Conservation (phyloP, 768 basidiomycete genomes). For the Exsudoporus frostii region DNA sequence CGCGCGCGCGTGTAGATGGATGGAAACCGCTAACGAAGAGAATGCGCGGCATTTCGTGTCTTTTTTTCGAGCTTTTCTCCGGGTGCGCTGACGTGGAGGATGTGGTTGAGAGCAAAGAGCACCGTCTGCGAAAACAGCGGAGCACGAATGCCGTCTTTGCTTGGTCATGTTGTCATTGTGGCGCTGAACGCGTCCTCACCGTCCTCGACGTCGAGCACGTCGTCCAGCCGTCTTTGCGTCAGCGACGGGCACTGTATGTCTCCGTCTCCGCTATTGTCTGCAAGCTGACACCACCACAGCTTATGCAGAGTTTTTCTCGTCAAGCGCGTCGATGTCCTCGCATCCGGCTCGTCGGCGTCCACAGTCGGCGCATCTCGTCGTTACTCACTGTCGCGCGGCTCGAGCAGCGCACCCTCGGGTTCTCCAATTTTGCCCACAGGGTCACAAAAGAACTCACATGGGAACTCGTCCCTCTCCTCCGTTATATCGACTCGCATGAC, state of each 20-base stretch:
- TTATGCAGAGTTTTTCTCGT: slow-evolving; percentile 21
- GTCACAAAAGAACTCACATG: slow-evolving; percentile 42
- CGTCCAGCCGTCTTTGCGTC: background rate
- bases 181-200: slow-evolving; percentile 19
- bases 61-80: slow-evolving; percentile 3
- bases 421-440: slow-evolving; percentile 33
- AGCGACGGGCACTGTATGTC: slow-evolving; percentile 2
- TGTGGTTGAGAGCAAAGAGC: slow-evolving; percentile 26
- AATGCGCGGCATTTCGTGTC: slow-evolving; percentile 64
- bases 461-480: slow-evolving; percentile 38
- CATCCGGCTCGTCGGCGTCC: background rate
- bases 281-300: slow-evolving; percentile 11
- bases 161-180: slow-evolving; percentile 37
- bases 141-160: slow-evolving; percentile 28
- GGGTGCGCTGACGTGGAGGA: slow-evolving; percentile 5
- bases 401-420: slow-evolving; percentile 18
- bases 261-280: background rate
- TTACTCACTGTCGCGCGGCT: slow-evolving; percentile 24
- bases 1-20: slow-evolving; percentile 75
- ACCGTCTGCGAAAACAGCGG: slow-evolving; percentile 23
- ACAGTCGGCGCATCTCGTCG: slow-evolving; percentile 14
- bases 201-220: slow-evolving; percentile 3
- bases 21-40: slow-evolving; percentile 87
- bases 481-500: slow-evolving; percentile 7
- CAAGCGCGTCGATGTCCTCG: background rate